These are phyloP conservation scores for Colletotrichum tofieldiae DNA, from an alignment of 2,329 filamentous ascomycete species.

Conservation along the genomic window DNA sequence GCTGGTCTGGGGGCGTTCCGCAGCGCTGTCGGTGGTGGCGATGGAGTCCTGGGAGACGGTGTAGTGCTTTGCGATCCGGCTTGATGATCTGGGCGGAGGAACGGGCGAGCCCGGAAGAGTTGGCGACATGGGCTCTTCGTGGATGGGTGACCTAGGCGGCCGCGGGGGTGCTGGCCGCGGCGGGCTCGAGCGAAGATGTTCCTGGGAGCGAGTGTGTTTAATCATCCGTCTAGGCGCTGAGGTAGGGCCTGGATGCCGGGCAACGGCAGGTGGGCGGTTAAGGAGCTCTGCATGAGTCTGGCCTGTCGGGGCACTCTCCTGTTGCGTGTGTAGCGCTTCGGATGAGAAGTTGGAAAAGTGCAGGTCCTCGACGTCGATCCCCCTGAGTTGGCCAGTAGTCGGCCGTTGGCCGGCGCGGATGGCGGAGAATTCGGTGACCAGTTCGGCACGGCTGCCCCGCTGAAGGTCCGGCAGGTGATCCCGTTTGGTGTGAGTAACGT, in stretches of 20 bases:
- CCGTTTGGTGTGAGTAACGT: conserved; percentile 72
- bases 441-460: conserved; percentile 57
- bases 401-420: conserved; percentile 56
- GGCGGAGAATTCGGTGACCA: conserved; percentile 62
- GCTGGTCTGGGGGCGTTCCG: conserved; percentile 63
- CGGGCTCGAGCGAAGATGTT: conserved; percentile 63
- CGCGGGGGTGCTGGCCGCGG: conserved; percentile 62
- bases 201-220: conserved; percentile 65
- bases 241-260: conserved; percentile 27
- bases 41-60: conserved; percentile 35
- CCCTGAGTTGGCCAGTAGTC: conserved; percentile 54
- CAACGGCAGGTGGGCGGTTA: conserved; percentile 11
- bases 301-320: conserved; percentile 24
- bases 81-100: conserved; percentile 70
- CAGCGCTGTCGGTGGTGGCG: conserved; percentile 34
- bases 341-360: conserved; percentile 67
- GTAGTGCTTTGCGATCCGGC: conserved; percentile 64
- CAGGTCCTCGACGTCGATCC: conserved; percentile 58
- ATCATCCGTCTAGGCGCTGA: conserved; percentile 54
- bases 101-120: conserved; percentile 57
- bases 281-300: conserved; percentile 21
- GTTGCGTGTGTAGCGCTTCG: conserved; percentile 53
- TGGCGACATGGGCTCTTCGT: conserved; percentile 46
- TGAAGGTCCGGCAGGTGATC: conserved; percentile 62
- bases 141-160: conserved; percentile 61